Conservation (phyloP, 202 grass and related monocot species). For the Zoysia matrella region DNA sequence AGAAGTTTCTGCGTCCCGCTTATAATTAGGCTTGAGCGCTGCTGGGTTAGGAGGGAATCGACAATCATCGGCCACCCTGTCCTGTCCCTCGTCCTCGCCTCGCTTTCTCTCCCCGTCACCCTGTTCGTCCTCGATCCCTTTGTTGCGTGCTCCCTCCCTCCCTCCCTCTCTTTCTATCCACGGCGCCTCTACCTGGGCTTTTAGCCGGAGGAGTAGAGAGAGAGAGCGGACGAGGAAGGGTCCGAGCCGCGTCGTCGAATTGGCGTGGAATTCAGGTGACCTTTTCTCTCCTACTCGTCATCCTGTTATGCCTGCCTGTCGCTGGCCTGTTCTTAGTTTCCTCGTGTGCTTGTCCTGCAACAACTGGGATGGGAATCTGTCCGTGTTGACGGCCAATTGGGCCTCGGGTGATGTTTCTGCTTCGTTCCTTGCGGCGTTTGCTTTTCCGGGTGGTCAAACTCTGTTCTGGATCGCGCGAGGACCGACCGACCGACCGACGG, state of each 20-base stretch:
- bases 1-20: slow-evolving; percentile 24
- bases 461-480: neutral
- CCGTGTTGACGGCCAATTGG: neutral
- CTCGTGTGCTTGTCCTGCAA: neutral
- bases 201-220: slow-evolving; percentile 15
- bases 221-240: no score
- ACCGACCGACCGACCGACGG: neutral
- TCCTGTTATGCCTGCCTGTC: neutral
- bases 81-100: neutral
- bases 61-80: slow-evolving; percentile 34
- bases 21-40: slow-evolving; percentile 31
- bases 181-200: neutral
- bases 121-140: no score
- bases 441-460: neutral
- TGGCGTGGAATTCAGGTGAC: slow-evolving; percentile 22
- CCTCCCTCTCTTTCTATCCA: neutral
- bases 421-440: neutral
- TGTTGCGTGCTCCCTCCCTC: no score
- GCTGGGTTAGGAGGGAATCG: slow-evolving; percentile 13
- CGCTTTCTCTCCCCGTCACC: no score
- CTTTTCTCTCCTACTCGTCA: neutral
- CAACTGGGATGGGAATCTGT: slow-evolving; percentile 4
- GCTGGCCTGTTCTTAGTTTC: neutral
- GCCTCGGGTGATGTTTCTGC: neutral
- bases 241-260: neutral